Percentiles rank a stretch among this genome's conserved stretches.
These are phyloP conservation scores for Penicillium vulpinum DNA, from an alignment of 2,329 filamentous ascomycete genomes.

Conservation along the genomic window DNA sequence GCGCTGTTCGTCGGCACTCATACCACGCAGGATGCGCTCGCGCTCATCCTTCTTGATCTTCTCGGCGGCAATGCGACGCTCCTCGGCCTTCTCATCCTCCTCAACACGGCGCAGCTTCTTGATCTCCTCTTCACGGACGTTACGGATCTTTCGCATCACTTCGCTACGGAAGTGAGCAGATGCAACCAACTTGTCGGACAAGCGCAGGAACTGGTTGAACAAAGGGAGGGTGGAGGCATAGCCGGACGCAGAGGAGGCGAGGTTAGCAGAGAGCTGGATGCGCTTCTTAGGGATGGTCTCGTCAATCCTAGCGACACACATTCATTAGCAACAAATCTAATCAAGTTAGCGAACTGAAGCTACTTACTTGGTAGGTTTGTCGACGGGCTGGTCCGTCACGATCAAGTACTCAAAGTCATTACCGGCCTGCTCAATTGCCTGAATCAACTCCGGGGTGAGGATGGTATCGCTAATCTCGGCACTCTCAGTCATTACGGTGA, in stretches of 20 bases:
- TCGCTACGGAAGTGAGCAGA: slow-evolving; percentile 84
- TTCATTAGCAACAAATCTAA: background rate
- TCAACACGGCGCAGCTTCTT: slow-evolving; percentile 75
- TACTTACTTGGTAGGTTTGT: slow-evolving; percentile 79
- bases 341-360: background rate
- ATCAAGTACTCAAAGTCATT: slow-evolving; percentile 83
- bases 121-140: slow-evolving; percentile 76
- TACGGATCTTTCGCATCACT: slow-evolving; percentile 79
- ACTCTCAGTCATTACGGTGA: slow-evolving; percentile 94
- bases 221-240: slow-evolving; percentile 70
- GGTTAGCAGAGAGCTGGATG: slow-evolving; percentile 71
- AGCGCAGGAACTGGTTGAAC: slow-evolving; percentile 76
- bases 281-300: slow-evolving; percentile 86
- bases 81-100: slow-evolving; percentile 69
- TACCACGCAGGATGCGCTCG: slow-evolving; percentile 73
- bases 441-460: slow-evolving; percentile 82
- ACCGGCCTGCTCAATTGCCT: slow-evolving; percentile 75
- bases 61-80: slow-evolving; percentile 54
- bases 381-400: slow-evolving; percentile 82
- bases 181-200: slow-evolving; percentile 78
- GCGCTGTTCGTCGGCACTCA: slow-evolving; percentile 81
- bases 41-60: slow-evolving; percentile 83
- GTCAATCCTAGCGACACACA: slow-evolving; percentile 61
- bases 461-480: slow-evolving; percentile 88
- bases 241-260: slow-evolving; percentile 62